Conservation (phyloP, 2,329 filamentous ascomycete genomes). For the Fusarium annulatum region DNA sequence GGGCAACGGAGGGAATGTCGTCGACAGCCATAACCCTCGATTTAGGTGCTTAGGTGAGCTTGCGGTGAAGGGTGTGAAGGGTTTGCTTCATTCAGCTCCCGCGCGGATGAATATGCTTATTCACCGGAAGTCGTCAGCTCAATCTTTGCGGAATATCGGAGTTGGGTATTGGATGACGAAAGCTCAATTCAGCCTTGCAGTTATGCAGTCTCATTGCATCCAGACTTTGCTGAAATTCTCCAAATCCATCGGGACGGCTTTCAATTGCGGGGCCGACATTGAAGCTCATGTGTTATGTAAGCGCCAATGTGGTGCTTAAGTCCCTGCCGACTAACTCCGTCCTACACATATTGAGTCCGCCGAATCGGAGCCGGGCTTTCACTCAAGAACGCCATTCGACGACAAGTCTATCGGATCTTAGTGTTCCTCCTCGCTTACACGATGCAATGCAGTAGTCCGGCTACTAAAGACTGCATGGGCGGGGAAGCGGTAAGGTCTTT, state of each 20-base stretch:
- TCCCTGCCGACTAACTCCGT: conserved; percentile 46
- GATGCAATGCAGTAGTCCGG: conserved; percentile 23
- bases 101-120: conserved; percentile 12
- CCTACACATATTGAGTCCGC: conserved; percentile 6
- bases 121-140: conserved; percentile 16
- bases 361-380: conserved; percentile 38
- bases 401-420: conserved; percentile 6
- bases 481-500: conserved; percentile 5
- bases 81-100: conserved; percentile 9
- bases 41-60: conserved; percentile 26
- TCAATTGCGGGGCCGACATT: conserved; percentile 29
- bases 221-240: conserved; percentile 25
- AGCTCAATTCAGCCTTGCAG: conserved; percentile 29
- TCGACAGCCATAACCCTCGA: conserved; percentile 45
- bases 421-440: conserved; percentile 15
- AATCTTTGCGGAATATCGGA: neutral
- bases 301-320: conserved; percentile 29
- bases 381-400: conserved; percentile 6
- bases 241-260: conserved; percentile 22
- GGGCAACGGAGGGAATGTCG: conserved; percentile 65
- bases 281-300: conserved; percentile 31
- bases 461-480: conserved; percentile 3
- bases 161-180: conserved; percentile 23
- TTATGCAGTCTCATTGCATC: neutral
- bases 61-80: neutral